Evolutionary conservation across 2,329 filamentous ascomycete genomes (phyloP).

Genomic region (Exutisphaerella laricina): DNA sequence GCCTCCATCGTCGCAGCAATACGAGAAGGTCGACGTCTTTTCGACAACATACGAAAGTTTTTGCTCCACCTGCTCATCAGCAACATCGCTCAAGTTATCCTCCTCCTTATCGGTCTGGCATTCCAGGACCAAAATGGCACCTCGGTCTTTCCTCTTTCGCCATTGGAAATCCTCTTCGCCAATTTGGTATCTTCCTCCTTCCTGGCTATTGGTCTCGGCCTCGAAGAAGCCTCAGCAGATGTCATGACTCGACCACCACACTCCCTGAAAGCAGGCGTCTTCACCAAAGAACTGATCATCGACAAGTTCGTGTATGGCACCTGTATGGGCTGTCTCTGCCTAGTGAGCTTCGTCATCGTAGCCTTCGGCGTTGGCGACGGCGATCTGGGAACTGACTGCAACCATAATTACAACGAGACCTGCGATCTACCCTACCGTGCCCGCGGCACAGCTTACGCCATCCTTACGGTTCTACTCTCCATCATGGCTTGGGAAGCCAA

Average conservation of each 20-base stretch:
- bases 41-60: constrained; percentile 46
- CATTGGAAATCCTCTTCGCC: constrained; percentile 45
- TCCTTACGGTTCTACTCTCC: constrained; percentile 41
- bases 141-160: constrained; percentile 43
- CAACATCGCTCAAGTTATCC: constrained; percentile 45
- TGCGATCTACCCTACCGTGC: constrained; percentile 43
- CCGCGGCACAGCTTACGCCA: constrained; percentile 42
- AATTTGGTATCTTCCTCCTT: constrained; percentile 46
- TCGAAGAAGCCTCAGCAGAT: constrained; percentile 43
- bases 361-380: constrained; percentile 41
- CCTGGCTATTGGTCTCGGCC: constrained; percentile 43
- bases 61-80: constrained; percentile 46
- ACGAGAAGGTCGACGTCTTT: constrained; percentile 47
- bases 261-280: constrained; percentile 40
- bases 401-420: constrained; percentile 39
- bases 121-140: constrained; percentile 42
- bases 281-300: constrained; percentile 42
- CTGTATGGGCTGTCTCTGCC: constrained; percentile 43
- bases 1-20: constrained; percentile 43
- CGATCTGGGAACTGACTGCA: constrained; percentile 41
- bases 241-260: constrained; percentile 45
- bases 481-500: constrained; percentile 47
- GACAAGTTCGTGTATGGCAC: constrained; percentile 47
- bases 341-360: constrained; percentile 42
- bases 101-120: constrained; percentile 43